Evolutionary conservation across 2,329 filamentous ascomycete genomes (phyloP).

Genomic region (Colletotrichum sp.): DNA sequence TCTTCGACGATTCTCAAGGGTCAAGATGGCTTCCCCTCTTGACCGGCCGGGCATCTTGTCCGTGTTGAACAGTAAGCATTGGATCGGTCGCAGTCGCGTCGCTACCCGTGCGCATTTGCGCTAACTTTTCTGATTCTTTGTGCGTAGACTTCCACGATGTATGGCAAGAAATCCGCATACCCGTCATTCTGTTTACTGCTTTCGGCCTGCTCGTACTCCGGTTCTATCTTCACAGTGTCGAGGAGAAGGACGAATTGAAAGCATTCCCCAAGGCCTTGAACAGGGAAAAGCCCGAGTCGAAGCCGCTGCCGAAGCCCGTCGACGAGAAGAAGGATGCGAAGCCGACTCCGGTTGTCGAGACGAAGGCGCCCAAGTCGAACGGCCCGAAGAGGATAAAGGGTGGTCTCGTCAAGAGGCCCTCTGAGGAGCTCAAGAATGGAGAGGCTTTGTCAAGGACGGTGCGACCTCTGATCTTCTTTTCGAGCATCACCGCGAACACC

Average conservation of each 20-base stretch:
- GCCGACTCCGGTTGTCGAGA: constrained; percentile 21
- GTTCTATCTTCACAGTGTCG: constrained; percentile 18
- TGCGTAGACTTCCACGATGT: constrained; percentile 14
- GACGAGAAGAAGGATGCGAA: constrained; percentile 9
- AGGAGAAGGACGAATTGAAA: constrained; percentile 15
- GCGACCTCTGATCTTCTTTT: constrained; percentile 85
- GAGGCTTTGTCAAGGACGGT: constrained; percentile 51
- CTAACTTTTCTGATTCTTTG: background rate
- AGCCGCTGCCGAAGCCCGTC: constrained; percentile 7
- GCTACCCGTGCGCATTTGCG: background rate
- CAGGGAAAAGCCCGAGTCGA: background rate
- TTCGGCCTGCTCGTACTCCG: constrained; percentile 16
- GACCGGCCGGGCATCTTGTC: background rate
- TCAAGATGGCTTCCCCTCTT: background rate
- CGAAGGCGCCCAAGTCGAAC: constrained; percentile 35
- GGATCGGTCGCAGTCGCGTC: background rate
- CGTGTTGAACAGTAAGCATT: constrained; percentile 10
- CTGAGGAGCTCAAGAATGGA: constrained; percentile 14
- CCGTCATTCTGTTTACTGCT: constrained; percentile 15
- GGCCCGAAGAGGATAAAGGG: constrained; percentile 58
- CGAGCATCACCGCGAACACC: constrained; percentile 84
- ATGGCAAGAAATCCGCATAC: constrained; percentile 23
- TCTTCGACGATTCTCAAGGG: background rate
- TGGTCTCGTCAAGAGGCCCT: constrained; percentile 30
- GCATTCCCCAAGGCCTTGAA: constrained; percentile 11